These are phyloP conservation scores for Hymenoscyphus linearis DNA, from an alignment of 2,329 filamentous ascomycete species.

Conservation along the genomic window DNA sequence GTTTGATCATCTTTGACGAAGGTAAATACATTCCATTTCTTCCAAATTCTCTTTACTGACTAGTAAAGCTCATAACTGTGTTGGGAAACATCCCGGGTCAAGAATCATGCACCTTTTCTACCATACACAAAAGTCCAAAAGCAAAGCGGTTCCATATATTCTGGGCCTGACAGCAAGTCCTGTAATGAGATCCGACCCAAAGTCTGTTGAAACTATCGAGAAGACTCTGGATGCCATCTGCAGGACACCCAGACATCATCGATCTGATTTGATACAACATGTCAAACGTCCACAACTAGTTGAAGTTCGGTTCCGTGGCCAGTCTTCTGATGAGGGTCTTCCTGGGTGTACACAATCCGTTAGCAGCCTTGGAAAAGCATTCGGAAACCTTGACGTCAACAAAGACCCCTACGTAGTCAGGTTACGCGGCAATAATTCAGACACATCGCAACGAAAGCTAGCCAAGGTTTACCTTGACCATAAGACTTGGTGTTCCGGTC, in stretches of 20 bases:
- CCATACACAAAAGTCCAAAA: conserved; percentile 19
- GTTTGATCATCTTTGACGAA: conserved; percentile 63
- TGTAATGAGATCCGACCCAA: conserved; percentile 28
- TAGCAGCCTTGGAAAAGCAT: conserved; percentile 18
- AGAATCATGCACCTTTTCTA: conserved; percentile 32
- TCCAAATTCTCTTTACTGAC: not conserved
- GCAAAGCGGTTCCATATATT: conserved; percentile 25
- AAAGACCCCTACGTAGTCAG: conserved; percentile 55
- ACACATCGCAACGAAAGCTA: conserved; percentile 38
- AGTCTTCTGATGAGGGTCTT: not conserved
- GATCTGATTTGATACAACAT: conserved; percentile 40
- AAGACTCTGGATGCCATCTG: conserved; percentile 51
- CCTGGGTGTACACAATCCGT: conserved; percentile 16
- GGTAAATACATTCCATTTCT: conserved; percentile 35
- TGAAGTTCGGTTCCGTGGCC: conserved; percentile 16
- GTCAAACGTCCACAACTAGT: conserved; percentile 26
- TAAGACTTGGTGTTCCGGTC: conserved; percentile 47
- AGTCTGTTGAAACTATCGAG: conserved; percentile 37
- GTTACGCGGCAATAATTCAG: conserved; percentile 39
- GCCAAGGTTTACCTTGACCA: conserved; percentile 36
- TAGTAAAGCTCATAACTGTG: conserved; percentile 31
- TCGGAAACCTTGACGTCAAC: conserved; percentile 45
- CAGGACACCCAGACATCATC: conserved; percentile 49
- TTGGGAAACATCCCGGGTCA: conserved; percentile 26
- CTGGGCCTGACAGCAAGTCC: conserved; percentile 32